These are phyloP conservation scores for Casuarina equisetifolia DNA, from an alignment of 306 rosid genomes.

Conservation along the genomic window DNA sequence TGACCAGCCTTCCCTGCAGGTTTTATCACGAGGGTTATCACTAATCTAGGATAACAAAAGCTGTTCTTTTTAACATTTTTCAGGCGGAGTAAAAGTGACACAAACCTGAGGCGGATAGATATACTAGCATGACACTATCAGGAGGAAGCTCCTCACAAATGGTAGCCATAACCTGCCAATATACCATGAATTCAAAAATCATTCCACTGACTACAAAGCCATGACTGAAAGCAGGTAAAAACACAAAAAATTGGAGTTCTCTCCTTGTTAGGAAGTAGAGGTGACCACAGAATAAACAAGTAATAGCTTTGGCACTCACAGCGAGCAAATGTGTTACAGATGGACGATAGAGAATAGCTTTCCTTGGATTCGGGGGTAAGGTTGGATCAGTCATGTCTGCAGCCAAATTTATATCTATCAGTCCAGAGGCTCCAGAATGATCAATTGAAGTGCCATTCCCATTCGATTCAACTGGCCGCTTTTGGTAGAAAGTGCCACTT, in stretches of 20 bases:
- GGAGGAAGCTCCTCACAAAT: conserved; percentile 91
- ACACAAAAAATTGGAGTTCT: neutral
- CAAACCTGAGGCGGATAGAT: conserved; percentile 92
- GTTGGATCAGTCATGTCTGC: conserved; percentile 86
- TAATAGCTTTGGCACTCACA: conserved; percentile 53
- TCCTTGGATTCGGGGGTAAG: conserved; percentile 85
- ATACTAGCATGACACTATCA: conserved; percentile 78
- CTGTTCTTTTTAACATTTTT: conserved; percentile 20
- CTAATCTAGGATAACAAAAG: conserved; percentile 33
- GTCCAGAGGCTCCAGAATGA: conserved; percentile 86
- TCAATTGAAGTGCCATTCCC: conserved; percentile 67
- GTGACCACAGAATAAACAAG: neutral
- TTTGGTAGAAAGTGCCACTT: conserved; percentile 74
- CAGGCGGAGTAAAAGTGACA: conserved; percentile 26
- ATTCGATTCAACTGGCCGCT: conserved; percentile 50
- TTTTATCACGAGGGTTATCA: conserved; percentile 35
- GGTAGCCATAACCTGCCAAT: conserved; percentile 85
- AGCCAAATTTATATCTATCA: conserved; percentile 80
- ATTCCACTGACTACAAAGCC: conserved; percentile 17
- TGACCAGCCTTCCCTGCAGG: conserved; percentile 71
- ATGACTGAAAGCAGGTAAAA: neutral
- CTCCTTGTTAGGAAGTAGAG: neutral
- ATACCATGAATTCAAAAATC: conserved; percentile 31
- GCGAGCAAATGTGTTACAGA: conserved; percentile 88
- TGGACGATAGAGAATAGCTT: conserved; percentile 88